Conservation (phyloP, 2,329 filamentous ascomycete species). For the Cercospora sp. region DNA sequence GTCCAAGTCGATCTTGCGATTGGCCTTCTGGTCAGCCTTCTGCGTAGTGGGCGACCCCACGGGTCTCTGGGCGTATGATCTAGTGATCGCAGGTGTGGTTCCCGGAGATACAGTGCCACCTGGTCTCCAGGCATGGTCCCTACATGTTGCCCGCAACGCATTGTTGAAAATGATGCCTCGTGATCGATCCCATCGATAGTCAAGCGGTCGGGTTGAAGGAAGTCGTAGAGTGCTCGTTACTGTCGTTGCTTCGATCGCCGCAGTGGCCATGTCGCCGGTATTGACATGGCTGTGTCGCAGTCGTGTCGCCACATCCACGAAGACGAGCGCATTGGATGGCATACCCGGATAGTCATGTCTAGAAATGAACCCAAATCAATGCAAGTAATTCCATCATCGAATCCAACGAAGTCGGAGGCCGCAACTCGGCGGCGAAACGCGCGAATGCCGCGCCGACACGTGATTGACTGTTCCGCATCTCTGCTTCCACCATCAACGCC, state of each 20-base stretch:
- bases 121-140: conserved; percentile 1
- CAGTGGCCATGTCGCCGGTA: conserved; percentile 15
- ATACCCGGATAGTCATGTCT: conserved; percentile 21
- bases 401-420: neutral
- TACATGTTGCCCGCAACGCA: conserved; percentile 9
- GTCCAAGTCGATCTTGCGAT: neutral
- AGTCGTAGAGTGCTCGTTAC: conserved; percentile 17
- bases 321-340: conserved; percentile 21
- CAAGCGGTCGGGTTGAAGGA: conserved; percentile 33
- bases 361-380: neutral
- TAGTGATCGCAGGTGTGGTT: conserved; percentile 1
- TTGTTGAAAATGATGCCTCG: conserved; percentile 32
- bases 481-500: neutral
- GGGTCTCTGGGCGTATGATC: conserved; percentile 5
- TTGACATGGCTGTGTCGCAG: conserved; percentile 14
- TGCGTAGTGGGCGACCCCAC: neutral
- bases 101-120: neutral
- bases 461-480: neutral
- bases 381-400: neutral
- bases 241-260: neutral
- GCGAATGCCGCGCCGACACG: neutral
- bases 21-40: neutral
- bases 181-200: conserved; percentile 35
- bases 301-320: conserved; percentile 23
- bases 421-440: neutral